Conservation (phyloP, 2,329 filamentous ascomycete genomes). For the Hymenoscyphus fraxineus region DNA sequence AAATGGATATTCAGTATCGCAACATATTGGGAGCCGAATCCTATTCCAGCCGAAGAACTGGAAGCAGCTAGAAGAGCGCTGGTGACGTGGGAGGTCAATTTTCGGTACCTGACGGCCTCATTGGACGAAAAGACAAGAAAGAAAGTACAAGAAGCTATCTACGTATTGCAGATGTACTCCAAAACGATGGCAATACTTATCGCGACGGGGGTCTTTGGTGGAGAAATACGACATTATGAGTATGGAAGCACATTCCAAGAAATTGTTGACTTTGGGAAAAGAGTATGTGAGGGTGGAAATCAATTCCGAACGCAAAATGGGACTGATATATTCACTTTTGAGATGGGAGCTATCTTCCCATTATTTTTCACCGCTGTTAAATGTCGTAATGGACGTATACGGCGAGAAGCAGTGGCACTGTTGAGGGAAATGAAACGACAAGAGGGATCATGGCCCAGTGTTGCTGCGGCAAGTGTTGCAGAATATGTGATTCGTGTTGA, state of each 20-base stretch:
- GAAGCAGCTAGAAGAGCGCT: constrained; percentile 3
- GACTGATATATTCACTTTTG: constrained; percentile 15
- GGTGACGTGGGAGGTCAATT: constrained; percentile 4
- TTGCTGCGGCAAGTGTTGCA: constrained; percentile 6
- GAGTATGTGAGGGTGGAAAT: background rate
- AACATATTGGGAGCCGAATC: constrained; percentile 13
- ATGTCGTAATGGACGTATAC: constrained; percentile 15
- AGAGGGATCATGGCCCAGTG: constrained; percentile 61
- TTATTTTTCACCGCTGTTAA: constrained; percentile 15
- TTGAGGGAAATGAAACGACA: constrained; percentile 51
- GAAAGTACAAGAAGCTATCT: background rate
- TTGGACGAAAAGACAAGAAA: background rate
- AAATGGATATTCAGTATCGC: constrained; percentile 17
- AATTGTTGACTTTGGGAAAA: constrained; percentile 12
- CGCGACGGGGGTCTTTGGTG: background rate
- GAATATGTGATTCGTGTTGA: constrained; percentile 17
- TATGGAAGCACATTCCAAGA: constrained; percentile 6
- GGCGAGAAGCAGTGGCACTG: constrained; percentile 13
- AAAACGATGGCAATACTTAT: background rate
- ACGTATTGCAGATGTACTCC: background rate
- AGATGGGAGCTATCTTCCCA: constrained; percentile 17
- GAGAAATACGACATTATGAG: background rate
- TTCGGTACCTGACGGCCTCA: background rate
- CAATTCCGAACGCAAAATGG: background rate
- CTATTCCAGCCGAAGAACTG: constrained; percentile 11